phyloP scores from a whole-genome alignment of 1,139 yeast genomes.

The Diutina siamensis region DNA sequence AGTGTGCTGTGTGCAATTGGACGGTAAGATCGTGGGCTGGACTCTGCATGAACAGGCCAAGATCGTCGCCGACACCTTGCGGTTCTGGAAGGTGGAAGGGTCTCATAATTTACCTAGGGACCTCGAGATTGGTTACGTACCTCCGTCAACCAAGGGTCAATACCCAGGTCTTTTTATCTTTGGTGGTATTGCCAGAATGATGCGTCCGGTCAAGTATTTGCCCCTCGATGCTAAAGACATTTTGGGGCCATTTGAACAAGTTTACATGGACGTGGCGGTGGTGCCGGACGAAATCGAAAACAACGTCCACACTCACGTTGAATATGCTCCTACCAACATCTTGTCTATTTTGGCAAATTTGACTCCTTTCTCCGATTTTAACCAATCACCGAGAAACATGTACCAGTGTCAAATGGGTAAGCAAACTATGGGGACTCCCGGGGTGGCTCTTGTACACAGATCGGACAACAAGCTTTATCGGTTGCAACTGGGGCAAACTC shows the following conservation, averaged over 20 bases:
- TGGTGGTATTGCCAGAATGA: conserved; percentile 90
- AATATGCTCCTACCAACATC: conserved; percentile 88
- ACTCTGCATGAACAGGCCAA: conserved; percentile 82
- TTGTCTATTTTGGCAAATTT: conserved; percentile 88
- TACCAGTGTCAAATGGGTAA: conserved; percentile 99
- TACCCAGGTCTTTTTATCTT: conserved; percentile 91
- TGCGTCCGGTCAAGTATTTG: conserved; percentile 87
- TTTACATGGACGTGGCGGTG: conserved; percentile 91
- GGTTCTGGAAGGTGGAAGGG: conserved; percentile 91
- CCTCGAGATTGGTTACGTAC: conserved; percentile 89
- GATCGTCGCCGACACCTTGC: conserved; percentile 76
- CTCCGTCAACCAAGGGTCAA: conserved; percentile 91
- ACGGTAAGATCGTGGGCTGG: conserved; percentile 92
- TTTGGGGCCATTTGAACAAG: conserved; percentile 97
- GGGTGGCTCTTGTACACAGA: conserved; percentile 86
- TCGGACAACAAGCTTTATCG: conserved; percentile 92
- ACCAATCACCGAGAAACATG: conserved; percentile 99
- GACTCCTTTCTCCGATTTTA: conserved; percentile 96
- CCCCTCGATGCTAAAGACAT: conserved; percentile 76
- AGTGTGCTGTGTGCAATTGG: conserved; percentile 81
- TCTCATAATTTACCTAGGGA: conserved; percentile 65
- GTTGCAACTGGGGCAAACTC: conserved; percentile 93
- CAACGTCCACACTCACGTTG: conserved; percentile 84
- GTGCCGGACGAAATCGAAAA: conserved; percentile 83
- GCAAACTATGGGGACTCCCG: conserved; percentile 99